Conservation (phyloP, 768 basidiomycete genomes). For the Fibroporia radiculosa region DNA sequence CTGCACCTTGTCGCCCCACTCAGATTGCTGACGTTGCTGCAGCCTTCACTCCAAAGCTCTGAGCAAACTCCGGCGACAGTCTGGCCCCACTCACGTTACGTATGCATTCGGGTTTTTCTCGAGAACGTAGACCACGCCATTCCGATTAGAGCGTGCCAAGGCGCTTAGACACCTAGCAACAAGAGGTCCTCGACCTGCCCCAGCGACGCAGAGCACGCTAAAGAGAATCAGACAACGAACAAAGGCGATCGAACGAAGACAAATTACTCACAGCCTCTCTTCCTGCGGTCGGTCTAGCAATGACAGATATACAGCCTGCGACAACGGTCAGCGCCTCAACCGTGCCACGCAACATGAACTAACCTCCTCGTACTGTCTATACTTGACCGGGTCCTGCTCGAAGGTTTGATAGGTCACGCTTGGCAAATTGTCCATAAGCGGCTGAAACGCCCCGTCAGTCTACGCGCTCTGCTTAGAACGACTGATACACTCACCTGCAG, state of each 20-base stretch:
- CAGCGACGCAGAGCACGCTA: constrained; percentile 86
- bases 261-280: constrained; percentile 50
- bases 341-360: constrained; percentile 5
- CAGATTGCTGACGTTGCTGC: constrained; percentile 69
- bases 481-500: constrained; percentile 54
- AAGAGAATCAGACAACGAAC: neutral
- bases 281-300: constrained; percentile 58
- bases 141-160: constrained; percentile 53
- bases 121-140: constrained; percentile 73
- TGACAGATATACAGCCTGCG: constrained; percentile 75
- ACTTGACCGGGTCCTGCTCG: constrained; percentile 97
- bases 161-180: constrained; percentile 81
- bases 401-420: constrained; percentile 96
- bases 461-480: neutral
- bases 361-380: constrained; percentile 90
- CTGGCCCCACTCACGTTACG: constrained; percentile 63
- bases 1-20: constrained; percentile 78
- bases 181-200: constrained; percentile 91
- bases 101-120: constrained; percentile 97
- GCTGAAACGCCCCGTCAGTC: constrained; percentile 41
- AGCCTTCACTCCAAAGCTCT: constrained; percentile 41
- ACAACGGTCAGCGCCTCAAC: neutral
- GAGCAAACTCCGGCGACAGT: neutral
- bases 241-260: neutral
- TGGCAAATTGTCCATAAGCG: constrained; percentile 95